Conservation (phyloP, 2,329 filamentous ascomycete genomes). For the Aspergillus pseudonomiae region DNA sequence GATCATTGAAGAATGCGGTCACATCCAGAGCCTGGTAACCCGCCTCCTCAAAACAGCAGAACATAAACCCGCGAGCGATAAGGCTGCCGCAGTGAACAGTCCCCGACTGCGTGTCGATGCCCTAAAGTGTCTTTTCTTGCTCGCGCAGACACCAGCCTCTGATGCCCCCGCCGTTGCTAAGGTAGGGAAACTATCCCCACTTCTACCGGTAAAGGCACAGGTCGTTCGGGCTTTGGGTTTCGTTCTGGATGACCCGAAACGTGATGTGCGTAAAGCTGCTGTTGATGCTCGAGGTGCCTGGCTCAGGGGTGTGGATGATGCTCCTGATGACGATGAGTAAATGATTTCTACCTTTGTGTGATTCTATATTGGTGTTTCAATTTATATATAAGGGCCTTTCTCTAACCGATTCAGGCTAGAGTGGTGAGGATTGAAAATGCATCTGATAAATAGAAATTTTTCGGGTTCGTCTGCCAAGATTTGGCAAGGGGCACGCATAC, state of each 20-base stretch:
- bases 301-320: constrained; percentile 61
- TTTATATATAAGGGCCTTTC: constrained; percentile 4
- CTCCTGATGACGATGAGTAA: constrained; percentile 59
- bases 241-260: constrained; percentile 65
- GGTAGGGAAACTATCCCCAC: constrained; percentile 41
- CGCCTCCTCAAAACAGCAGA: constrained; percentile 56
- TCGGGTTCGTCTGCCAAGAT: not conserved
- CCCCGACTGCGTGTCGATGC: constrained; percentile 39
- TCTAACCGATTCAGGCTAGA: not conserved
- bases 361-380: not conserved
- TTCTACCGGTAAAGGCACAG: constrained; percentile 60
- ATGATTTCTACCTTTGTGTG: constrained; percentile 7
- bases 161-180: constrained; percentile 29
- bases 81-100: constrained; percentile 22
- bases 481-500: not conserved
- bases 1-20: constrained; percentile 56
- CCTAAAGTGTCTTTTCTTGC: constrained; percentile 42
- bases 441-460: not conserved
- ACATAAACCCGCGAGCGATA: constrained; percentile 18
- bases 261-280: constrained; percentile 64
- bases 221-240: constrained; percentile 59
- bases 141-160: constrained; percentile 34
- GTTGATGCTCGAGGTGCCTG: constrained; percentile 64
- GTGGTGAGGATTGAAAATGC: not conserved
- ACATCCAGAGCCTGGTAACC: constrained; percentile 60